Base-by-base conservation (phyloP, 2,329 filamentous ascomycete species). In the Chaetomium sp. region DNA sequence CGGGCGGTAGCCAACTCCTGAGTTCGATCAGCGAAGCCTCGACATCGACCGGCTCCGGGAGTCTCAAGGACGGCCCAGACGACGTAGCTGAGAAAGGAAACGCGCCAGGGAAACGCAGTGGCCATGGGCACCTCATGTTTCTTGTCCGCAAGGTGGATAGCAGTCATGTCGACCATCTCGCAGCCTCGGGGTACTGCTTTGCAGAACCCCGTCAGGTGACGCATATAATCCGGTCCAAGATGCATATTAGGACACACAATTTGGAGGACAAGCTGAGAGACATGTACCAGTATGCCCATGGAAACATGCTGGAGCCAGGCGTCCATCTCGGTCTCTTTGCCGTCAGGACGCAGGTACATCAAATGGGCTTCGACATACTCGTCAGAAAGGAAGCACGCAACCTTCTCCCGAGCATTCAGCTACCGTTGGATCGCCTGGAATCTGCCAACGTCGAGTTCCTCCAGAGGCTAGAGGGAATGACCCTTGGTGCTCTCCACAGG, bases 51-150 rank as follows among this genome's bases (percentile, higher is more conserved):
- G 14, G 37, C n/a, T 27, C 52, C 11, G 10, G 45, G 10, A 45
- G 41, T 37, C 32, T 52, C 45, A 53, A 56, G 5, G 36, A 54
- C 4, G 44, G 52, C 8, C 6, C 47, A 10, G 69, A 71, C 10
- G 70, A 71, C 33, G 58, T 73, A 10, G 69, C 68, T 1, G 76
- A 79, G 60, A 77, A 76, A 59, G 74, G 71, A 0, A 50, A 70
- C 35, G 63, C 70, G 12, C 49, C 34, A 34, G 44, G 14, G 5
- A 50, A 45, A 7, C 67, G 71, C 35, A 79, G 83, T 40, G 87
- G 87, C 4, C 84, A 84, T 57, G 90, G 91, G 0, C 89, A 91
- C 53, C 77, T 95, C 46, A 81, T 96, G 68, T 91, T 95, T 64
- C 78, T 95, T 8, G 86, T 91, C 5, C 86, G 85, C 9, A 79